Evolutionary conservation across 2,329 filamentous ascomycete species (phyloP).

Genomic region (Fusarium siculi): DNA sequence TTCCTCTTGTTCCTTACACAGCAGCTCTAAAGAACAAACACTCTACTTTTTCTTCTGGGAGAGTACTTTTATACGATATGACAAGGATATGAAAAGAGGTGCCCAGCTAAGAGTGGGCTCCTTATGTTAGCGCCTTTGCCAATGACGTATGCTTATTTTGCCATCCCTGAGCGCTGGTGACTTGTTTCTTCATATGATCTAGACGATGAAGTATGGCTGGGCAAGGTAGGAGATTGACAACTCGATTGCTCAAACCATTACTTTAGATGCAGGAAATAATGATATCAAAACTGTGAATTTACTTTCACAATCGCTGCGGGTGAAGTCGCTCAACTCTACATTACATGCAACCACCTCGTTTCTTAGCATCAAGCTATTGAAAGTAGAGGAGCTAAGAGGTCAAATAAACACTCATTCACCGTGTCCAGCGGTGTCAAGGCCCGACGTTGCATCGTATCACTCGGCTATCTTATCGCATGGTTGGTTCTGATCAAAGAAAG

Average conservation of each 20-base stretch:
- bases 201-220: rapidly evolving
- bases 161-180: rapidly evolving
- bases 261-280: rapidly evolving
- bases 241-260: rapidly evolving
- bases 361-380: background rate
- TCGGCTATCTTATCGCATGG: background rate
- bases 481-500: background rate
- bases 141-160: background rate
- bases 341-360: background rate
- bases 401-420: background rate
- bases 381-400: rapidly evolving
- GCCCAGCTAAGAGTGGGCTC: background rate
- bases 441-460: background rate
- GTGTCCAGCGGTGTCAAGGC: background rate
- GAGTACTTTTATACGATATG: background rate
- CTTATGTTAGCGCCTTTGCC: background rate
- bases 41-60: rapidly evolving
- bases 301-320: rapidly evolving
- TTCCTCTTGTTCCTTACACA: rapidly evolving
- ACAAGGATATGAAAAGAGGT: background rate
- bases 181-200: background rate
- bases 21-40: rapidly evolving
- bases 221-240: rapidly evolving
- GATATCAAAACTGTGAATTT: rapidly evolving
- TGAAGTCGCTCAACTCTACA: background rate